Percentiles rank a stretch among this genome's conserved stretches.
These are phyloP conservation scores for Russula abietina DNA, from an alignment of 768 basidiomycete genomes.

Conservation along the genomic window DNA sequence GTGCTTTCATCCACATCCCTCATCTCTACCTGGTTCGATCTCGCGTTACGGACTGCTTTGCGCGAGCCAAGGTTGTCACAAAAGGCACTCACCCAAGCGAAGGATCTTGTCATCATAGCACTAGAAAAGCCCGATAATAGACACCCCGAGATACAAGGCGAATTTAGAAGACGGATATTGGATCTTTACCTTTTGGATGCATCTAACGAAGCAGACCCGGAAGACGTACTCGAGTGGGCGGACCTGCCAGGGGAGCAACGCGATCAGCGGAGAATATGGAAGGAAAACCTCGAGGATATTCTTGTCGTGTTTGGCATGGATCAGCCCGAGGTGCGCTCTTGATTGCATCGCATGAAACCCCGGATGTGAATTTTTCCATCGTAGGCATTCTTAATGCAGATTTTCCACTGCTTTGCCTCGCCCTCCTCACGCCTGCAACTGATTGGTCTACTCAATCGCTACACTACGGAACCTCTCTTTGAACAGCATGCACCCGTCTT, in stretches of 20 bases:
- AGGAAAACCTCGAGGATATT: conserved; percentile 70
- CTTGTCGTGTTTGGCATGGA: conserved; percentile 59
- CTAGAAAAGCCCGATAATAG: conserved; percentile 43
- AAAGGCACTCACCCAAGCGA: conserved; percentile 55
- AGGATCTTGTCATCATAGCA: conserved; percentile 62
- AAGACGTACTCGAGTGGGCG: conserved; percentile 72
- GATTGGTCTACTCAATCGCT: conserved; percentile 56
- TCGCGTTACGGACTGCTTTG: conserved; percentile 68
- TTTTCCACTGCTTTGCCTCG: conserved; percentile 53
- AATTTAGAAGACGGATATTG: conserved; percentile 63
- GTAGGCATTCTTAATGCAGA: conserved; percentile 66
- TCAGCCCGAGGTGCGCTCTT: conserved; percentile 52
- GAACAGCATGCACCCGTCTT: conserved; percentile 43
- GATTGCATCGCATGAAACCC: background rate
- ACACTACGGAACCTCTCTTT: conserved; percentile 52
- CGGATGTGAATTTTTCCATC: background rate
- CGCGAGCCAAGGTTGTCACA: conserved; percentile 65
- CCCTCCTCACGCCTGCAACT: conserved; percentile 66
- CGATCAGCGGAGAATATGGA: conserved; percentile 60
- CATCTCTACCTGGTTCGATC: conserved; percentile 77
- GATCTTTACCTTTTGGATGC: conserved; percentile 75
- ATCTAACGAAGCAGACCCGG: conserved; percentile 65
- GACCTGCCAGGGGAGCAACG: conserved; percentile 57
- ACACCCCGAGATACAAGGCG: conserved; percentile 46
- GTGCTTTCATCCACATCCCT: conserved; percentile 59